Percentiles rank a stretch among this genome's conserved stretches.
These are phyloP conservation scores for Plasmopara muralis DNA, from an alignment of 352 stramenopile species.

Conservation along the genomic window DNA sequence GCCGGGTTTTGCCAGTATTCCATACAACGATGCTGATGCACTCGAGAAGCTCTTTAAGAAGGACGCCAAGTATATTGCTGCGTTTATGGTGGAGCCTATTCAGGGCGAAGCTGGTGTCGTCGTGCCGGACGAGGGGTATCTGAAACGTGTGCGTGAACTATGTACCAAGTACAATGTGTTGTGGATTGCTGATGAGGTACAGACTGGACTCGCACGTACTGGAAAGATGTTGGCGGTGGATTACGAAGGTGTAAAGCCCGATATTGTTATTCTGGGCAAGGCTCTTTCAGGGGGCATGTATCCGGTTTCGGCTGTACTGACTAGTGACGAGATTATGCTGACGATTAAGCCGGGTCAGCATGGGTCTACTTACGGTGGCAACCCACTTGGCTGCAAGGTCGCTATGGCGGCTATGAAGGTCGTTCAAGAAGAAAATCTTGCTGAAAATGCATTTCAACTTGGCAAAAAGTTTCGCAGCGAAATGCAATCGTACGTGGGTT, in stretches of 20 bases:
- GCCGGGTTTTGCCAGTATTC: conserved; percentile 90
- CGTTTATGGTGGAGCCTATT: conserved; percentile 99
- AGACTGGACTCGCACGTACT: conserved; percentile 95
- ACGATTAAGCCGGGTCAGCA: conserved; percentile 97
- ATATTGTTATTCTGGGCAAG: conserved; percentile 96
- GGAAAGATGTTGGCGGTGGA: conserved; percentile 95
- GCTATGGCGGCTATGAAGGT: conserved; percentile 92
- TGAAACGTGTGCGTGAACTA: conserved; percentile 84
- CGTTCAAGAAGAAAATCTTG: conserved; percentile 94
- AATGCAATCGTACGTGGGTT: conserved; percentile 57
- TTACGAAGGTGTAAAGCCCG: conserved; percentile 95
- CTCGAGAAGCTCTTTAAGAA: conserved; percentile 76
- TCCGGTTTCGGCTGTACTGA: conserved; percentile 96
- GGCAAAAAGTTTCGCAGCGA: conserved; percentile 91
- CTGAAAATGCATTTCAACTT: conserved; percentile 90
- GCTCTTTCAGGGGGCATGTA: conserved; percentile 96
- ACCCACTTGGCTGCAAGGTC: conserved; percentile 95
- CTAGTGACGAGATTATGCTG: conserved; percentile 96
- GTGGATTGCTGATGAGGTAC: conserved; percentile 98
- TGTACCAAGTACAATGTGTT: conserved; percentile 98
- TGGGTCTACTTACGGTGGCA: conserved; percentile 96
- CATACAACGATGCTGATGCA: conserved; percentile 92
- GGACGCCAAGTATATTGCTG: conserved; percentile 89
- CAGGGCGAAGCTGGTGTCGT: conserved; percentile 88
- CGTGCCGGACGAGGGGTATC: conserved; percentile 52